Conservation (phyloP, 176 grass and related monocot genomes). For the Carex scoparia region DNA sequence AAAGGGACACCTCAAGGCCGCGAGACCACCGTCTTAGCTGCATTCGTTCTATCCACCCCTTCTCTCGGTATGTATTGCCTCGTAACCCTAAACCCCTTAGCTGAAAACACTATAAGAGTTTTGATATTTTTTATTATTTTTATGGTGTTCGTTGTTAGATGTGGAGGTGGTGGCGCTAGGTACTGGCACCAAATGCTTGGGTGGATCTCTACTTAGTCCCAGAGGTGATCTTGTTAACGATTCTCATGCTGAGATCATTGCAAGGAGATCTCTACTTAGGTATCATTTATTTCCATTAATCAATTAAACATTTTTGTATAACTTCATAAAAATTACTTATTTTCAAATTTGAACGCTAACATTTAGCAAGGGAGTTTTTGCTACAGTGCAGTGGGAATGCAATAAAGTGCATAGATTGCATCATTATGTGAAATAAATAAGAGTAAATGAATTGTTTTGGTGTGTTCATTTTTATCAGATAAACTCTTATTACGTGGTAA, state of each 20-base stretch:
- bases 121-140: not conserved
- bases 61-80: conserved; percentile 10
- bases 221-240: conserved; percentile 67
- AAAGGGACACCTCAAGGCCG: conserved; percentile 85
- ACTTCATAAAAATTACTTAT: not conserved
- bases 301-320: not conserved
- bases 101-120: not conserved
- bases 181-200: conserved; percentile 89
- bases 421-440: not conserved
- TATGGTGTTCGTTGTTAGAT: conserved; percentile 13
- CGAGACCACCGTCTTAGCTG: conserved; percentile 78
- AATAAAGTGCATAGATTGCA: not conserved
- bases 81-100: not conserved
- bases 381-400: not conserved
- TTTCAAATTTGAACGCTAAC: not conserved
- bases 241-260: conserved; percentile 74
- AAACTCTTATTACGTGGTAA: not conserved
- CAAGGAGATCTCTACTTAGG: conserved; percentile 65
- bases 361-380: not conserved
- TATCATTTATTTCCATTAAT: not conserved
- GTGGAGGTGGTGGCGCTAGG: conserved; percentile 50
- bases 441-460: not conserved
- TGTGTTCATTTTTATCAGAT: not conserved
- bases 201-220: conserved; percentile 40
- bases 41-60: conserved; percentile 60